A percentile compares a stretch with the other conserved stretches of the same genome.
Evolutionary conservation across 2,329 filamentous ascomycete genomes (phyloP).

Genomic region (Macrophomina tecta): DNA sequence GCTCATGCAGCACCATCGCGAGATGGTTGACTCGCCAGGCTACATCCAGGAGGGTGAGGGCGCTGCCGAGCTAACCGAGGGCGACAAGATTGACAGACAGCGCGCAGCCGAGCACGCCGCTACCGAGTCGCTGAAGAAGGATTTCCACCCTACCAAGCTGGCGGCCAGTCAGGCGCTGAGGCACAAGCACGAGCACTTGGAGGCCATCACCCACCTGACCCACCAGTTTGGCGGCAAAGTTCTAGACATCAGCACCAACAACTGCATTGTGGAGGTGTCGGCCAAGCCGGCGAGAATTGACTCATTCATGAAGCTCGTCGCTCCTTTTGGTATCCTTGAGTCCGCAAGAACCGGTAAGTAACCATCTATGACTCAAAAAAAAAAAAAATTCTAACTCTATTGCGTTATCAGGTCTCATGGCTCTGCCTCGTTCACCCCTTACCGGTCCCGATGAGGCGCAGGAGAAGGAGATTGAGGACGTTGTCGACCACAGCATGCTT

Average conservation of each 20-base stretch:
- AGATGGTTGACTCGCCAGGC: constrained; percentile 70
- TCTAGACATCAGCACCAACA: constrained; percentile 95
- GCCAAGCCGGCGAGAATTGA: constrained; percentile 94
- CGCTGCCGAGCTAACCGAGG: constrained; percentile 32
- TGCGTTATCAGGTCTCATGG: constrained; percentile 75
- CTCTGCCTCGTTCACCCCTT: constrained; percentile 89
- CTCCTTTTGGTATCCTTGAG: constrained; percentile 94
- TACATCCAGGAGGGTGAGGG: constrained; percentile 34
- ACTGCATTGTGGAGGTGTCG: constrained; percentile 96
- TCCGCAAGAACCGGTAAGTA: constrained; percentile 80
- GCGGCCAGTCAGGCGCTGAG: constrained; percentile 86
- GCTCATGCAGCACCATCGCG: constrained; percentile 90
- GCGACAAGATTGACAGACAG: constrained; percentile 39
- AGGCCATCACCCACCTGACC: constrained; percentile 93
- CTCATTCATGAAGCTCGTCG: constrained; percentile 94
- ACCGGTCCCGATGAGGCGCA: constrained; percentile 74
- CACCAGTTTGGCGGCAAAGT: constrained; percentile 99
- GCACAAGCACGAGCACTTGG: constrained; percentile 96
- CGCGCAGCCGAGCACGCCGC: constrained; percentile 43
- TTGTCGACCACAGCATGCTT: constrained; percentile 92
- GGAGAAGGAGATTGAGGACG: constrained; percentile 88
- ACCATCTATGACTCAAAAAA: constrained; percentile 3
- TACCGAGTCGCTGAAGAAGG: constrained; percentile 53
- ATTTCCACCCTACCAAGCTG: constrained; percentile 90
- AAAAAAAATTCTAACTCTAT: constrained; percentile 1